Base-by-base conservation (phyloP, 305 asterid species). In the Fraxinus platypoda region DNA sequence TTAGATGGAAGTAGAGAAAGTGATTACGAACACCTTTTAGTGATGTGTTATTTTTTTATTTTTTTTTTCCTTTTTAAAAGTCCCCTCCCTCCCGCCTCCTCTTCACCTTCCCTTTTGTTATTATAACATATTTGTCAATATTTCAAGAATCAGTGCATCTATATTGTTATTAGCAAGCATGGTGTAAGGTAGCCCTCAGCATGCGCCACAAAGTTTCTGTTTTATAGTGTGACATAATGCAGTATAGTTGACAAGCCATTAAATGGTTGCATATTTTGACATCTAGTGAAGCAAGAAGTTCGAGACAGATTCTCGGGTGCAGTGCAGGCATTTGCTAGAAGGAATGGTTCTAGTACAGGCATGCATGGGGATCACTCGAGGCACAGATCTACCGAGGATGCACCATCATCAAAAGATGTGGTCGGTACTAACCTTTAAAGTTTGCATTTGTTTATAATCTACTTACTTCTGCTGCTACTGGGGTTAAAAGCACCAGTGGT, bases 391-490 rank as follows among this genome's bases (percentile, higher is more conserved):
- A 84, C 92, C 2, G 95, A 92, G 1, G 91, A 90, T 75, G 83
- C 85, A 19, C 97, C 97, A 3, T 85, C 95, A 52, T 90, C 98
- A 74, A 94, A 94, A 77, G 97, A 91, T 28, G 94, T 91, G 97
- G 98, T 94, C 77, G 54, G 90, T 76, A 72, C 83, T 43, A 52
- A 23, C 74, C 19, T 73, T 13, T 0, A 64, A 33, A 21, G n/a
- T 38, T 74, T 38, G 34, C 57, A 38, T 76, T 21, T 43, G 19
- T 21, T n/a, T 15, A 77, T 54, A n/a, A 31, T 28, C 8, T 64
- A 64, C 30, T 66, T 66, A 12, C 34, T 64, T 23, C 34, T 4
- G 7, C 17, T 26, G n/a, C 31, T 30, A 9, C 37, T 68, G 74
- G 37, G 35, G 19, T 68, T 28, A 68, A 68, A 64, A 68, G 33